A percentile compares a stretch with the other conserved stretches of the same genome.
phyloP scores from a whole-genome alignment of 129 eudicot species.

The Escallonia rubra region DNA sequence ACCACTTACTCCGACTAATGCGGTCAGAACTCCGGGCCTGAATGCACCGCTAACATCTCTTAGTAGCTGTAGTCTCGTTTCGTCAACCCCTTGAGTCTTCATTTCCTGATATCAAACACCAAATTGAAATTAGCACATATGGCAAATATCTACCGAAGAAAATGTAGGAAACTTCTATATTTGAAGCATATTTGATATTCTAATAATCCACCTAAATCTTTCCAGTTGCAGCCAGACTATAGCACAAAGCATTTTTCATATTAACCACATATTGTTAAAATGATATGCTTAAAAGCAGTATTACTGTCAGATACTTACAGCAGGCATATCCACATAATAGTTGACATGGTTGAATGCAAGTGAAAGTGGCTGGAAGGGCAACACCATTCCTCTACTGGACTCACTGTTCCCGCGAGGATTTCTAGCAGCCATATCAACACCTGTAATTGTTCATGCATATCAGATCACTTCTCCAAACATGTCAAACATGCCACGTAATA shows the following conservation, averaged over 20 bases:
- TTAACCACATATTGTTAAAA: too few species aligned
- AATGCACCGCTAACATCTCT: constrained; percentile 50
- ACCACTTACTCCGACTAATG: constrained; percentile 57
- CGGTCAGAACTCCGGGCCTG: constrained; percentile 56
- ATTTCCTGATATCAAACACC: constrained; percentile 33
- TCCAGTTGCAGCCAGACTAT: too few species aligned
- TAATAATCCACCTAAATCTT: too few species aligned
- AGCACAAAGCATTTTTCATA: too few species aligned
- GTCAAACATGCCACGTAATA: not conserved
- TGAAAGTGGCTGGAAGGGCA: constrained; percentile 55
- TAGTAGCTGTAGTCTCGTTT: constrained; percentile 38
- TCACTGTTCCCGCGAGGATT: not conserved
- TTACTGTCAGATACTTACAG: constrained; percentile 31
- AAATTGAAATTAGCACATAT: not conserved
- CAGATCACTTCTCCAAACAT: not conserved
- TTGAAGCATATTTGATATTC: not conserved
- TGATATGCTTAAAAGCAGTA: too few species aligned
- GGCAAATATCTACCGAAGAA: not conserved
- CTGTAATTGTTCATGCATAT: not conserved
- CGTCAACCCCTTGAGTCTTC: constrained; percentile 44
- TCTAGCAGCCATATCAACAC: constrained; percentile 1
- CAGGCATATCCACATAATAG: constrained; percentile 63
- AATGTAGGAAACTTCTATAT: not conserved
- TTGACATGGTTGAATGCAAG: constrained; percentile 47
- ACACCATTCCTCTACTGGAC: constrained; percentile 40